These are phyloP conservation scores for Corynascus novoguineensis DNA, from an alignment of 495 filamentous ascomycete species.

Conservation along the genomic window DNA sequence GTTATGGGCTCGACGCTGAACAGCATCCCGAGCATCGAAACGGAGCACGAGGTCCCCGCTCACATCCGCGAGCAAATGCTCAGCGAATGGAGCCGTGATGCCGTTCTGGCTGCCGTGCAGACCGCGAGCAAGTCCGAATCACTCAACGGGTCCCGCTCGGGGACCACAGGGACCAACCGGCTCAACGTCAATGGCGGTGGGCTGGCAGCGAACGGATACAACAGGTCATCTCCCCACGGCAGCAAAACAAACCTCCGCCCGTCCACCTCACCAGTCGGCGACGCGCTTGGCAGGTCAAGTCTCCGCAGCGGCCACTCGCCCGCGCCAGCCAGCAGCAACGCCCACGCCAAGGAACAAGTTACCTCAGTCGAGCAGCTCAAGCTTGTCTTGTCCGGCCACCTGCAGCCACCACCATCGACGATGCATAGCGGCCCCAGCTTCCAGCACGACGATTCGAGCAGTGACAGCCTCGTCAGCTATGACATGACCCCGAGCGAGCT, in stretches of 20 bases:
- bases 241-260: slow-evolving; percentile 40
- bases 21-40: slow-evolving; percentile 31
- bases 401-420: slow-evolving; percentile 25
- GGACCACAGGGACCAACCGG: slow-evolving; percentile 51
- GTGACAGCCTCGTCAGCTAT: slow-evolving; percentile 56
- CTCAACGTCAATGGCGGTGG: slow-evolving; percentile 54
- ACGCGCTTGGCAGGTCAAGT: slow-evolving; percentile 38
- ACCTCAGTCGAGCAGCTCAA: slow-evolving; percentile 88
- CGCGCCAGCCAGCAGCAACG: slow-evolving; percentile 51
- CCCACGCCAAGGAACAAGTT: slow-evolving; percentile 47
- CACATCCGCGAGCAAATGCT: slow-evolving; percentile 65
- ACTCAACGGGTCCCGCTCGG: slow-evolving; percentile 65
- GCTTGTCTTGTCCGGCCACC: slow-evolving; percentile 56
- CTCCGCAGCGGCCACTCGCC: slow-evolving; percentile 45
- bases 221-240: slow-evolving; percentile 35
- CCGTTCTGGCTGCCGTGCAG: slow-evolving; percentile 60
- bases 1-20: slow-evolving; percentile 46
- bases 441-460: slow-evolving; percentile 32
- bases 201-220: slow-evolving; percentile 34
- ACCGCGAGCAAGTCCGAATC: slow-evolving; percentile 62
- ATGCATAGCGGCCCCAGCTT: slow-evolving; percentile 11
- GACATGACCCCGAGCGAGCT: slow-evolving; percentile 50
- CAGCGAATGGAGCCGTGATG: slow-evolving; percentile 67
- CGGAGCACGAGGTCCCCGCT: slow-evolving; percentile 34
- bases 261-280: slow-evolving; percentile 31